Conservation (phyloP, 371 early-diverging fungal species). For the Capniomyces stellatus region DNA sequence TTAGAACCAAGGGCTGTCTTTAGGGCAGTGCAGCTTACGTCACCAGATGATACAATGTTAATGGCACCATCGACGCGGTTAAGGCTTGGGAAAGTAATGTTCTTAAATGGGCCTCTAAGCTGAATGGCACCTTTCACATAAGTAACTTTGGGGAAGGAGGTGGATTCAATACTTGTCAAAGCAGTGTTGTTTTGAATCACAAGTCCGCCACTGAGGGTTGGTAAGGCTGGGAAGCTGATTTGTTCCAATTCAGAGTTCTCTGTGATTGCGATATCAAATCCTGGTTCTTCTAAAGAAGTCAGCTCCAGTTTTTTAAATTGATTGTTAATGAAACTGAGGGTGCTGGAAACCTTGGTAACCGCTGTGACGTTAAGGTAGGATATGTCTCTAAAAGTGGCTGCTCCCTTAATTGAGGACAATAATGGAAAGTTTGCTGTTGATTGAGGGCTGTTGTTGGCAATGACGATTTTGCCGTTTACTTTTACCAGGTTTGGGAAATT, state of each 20-base stretch:
- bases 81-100: slow-evolving; percentile 2
- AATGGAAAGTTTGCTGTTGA: neutral
- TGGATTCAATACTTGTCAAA: neutral
- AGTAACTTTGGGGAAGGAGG: neutral
- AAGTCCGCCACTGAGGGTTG: neutral
- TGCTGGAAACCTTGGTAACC: neutral
- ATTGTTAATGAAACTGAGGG: neutral
- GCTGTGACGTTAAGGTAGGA: neutral
- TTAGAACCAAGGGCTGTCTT: neutral
- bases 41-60: neutral
- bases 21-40: neutral
- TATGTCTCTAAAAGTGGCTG: neutral
- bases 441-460: slow-evolving; percentile 2
- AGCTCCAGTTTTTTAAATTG: neutral
- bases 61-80: slow-evolving; percentile 1
- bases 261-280: neutral
- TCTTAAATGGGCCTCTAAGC: neutral
- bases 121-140: neutral
- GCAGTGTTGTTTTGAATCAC: slow-evolving; percentile 1
- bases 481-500: neutral
- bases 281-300: neutral
- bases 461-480: neutral
- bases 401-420: neutral
- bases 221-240: neutral
- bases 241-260: neutral